phyloP scores from a whole-genome alignment of 192 early-diverging fungal species.

The Rhizophagus clarus region DNA sequence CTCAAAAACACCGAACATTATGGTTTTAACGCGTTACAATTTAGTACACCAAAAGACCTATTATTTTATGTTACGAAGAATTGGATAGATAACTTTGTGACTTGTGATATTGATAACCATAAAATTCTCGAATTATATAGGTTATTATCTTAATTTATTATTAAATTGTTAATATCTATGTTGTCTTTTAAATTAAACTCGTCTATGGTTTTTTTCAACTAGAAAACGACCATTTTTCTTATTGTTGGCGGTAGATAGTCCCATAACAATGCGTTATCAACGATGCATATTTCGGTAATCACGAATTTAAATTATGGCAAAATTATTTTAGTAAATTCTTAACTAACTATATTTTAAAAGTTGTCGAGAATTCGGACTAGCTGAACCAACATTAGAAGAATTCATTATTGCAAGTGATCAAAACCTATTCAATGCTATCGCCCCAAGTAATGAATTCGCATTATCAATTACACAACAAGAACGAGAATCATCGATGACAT shows the following conservation, averaged over 20 bases:
- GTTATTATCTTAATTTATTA: conserved; percentile 27
- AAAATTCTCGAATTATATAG: conserved; percentile 60
- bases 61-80: conserved; percentile 69
- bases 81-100: conserved; percentile 77
- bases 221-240: conserved; percentile 84
- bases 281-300: conserved; percentile 52
- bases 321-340: neutral
- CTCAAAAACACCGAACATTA: conserved; percentile 27
- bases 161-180: neutral
- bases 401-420: conserved; percentile 63
- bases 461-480: neutral
- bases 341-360: conserved; percentile 19
- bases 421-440: conserved; percentile 41
- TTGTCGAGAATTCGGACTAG: conserved; percentile 4
- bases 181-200: neutral
- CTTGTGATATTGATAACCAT: conserved; percentile 59
- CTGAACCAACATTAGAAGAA: conserved; percentile 49
- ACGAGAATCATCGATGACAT: neutral
- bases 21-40: conserved; percentile 34
- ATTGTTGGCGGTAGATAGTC: conserved; percentile 85
- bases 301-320: neutral
- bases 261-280: conserved; percentile 66
- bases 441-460: conserved; percentile 11
- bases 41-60: conserved; percentile 61
- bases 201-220: neutral